Percentiles rank a stretch among this genome's conserved stretches.
Conservation (phyloP, 2,329 filamentous ascomycete genomes). For the Fusarium penzigii region DNA sequence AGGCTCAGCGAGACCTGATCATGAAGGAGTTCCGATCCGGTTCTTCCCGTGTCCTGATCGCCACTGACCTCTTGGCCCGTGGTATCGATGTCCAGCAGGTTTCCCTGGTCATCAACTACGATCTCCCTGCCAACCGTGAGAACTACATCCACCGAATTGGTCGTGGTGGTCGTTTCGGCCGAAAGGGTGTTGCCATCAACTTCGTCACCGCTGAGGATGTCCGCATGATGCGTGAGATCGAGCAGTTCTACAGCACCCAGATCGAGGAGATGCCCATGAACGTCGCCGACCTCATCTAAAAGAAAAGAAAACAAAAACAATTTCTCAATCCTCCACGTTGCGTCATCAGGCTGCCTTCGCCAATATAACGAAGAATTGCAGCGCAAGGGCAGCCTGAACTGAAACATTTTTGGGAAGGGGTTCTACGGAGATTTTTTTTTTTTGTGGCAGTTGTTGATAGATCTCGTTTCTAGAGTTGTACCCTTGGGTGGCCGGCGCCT, state of each 20-base stretch:
- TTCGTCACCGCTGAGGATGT: constrained; percentile 99
- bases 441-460: constrained; percentile 43
- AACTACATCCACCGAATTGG: constrained; percentile 99
- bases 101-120: constrained; percentile 99
- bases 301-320: constrained; percentile 27
- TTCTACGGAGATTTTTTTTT: constrained; percentile 34
- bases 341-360: constrained; percentile 24
- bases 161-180: constrained; percentile 98
- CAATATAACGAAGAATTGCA: constrained; percentile 17
- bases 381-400: constrained; percentile 27
- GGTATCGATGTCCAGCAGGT: constrained; percentile 99
- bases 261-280: constrained; percentile 99
- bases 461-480: constrained; percentile 41
- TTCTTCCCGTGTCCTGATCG: constrained; percentile 96
- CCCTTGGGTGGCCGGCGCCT: constrained; percentile 24
- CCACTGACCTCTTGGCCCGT: constrained; percentile 96
- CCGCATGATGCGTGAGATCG: constrained; percentile 99
- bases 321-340: constrained; percentile 24
- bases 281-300: constrained; percentile 74
- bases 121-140: constrained; percentile 97
- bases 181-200: constrained; percentile 99
- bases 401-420: constrained; percentile 28
- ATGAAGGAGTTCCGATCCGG: constrained; percentile 99
- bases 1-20: constrained; percentile 95
- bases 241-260: constrained; percentile 99